These are phyloP conservation scores for Solanum clarkiae DNA, from an alignment of 257 asterid species.

Conservation along the genomic window DNA sequence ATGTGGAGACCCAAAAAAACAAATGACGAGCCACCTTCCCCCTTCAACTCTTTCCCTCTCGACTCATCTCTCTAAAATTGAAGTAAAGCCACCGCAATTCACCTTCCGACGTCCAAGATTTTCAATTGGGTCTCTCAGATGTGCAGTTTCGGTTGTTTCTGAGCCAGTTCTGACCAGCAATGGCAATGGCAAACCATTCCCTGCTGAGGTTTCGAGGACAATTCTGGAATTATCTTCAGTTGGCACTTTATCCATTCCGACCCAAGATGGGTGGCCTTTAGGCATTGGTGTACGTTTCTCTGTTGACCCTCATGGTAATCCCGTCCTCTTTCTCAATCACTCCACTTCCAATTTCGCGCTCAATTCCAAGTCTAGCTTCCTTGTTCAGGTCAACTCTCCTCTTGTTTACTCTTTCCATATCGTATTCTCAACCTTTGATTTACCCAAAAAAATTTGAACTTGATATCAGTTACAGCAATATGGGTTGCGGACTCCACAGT, in stretches of 20 bases:
- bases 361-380: slow-evolving; percentile 54
- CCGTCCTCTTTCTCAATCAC: slow-evolving; percentile 46
- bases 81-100: neutral
- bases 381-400: slow-evolving; percentile 48
- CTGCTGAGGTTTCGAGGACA: slow-evolving; percentile 87
- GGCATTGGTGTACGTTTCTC: slow-evolving; percentile 74
- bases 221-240: slow-evolving; percentile 56
- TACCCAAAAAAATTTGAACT: neutral
- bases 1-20: neutral
- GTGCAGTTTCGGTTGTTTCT: slow-evolving; percentile 53
- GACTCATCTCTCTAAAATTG: slow-evolving; percentile 9
- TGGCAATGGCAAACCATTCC: slow-evolving; percentile 36
- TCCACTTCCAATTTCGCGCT: slow-evolving; percentile 16
- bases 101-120: slow-evolving; percentile 10
- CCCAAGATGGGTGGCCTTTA: slow-evolving; percentile 65
- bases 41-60: slow-evolving; percentile 23
- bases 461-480: slow-evolving; percentile 55
- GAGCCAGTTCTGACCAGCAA: slow-evolving; percentile 36
- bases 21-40: slow-evolving; percentile 15
- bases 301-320: slow-evolving; percentile 66
- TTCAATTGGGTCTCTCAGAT: slow-evolving; percentile 23
- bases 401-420: neutral
- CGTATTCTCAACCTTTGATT: neutral
- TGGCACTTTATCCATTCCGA: slow-evolving; percentile 62
- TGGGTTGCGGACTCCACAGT: slow-evolving; percentile 69